These are phyloP conservation scores for Trichosporon sp. DNA, from an alignment of 1,284 basidiomycete genomes.

Conservation along the genomic window DNA sequence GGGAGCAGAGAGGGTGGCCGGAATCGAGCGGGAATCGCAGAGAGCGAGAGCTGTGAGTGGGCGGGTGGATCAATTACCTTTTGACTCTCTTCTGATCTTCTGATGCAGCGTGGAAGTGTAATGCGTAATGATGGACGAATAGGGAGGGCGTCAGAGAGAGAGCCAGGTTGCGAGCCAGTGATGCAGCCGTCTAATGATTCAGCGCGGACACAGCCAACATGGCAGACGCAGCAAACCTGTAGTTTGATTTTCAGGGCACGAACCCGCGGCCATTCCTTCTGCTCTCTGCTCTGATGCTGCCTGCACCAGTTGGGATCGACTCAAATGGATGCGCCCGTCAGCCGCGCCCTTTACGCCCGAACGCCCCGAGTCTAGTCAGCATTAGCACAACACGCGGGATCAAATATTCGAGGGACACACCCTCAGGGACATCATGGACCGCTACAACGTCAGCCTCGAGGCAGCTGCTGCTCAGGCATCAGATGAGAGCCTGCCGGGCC, in stretches of 20 bases:
- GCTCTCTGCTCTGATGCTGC: too few species aligned
- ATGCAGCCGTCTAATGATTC: not conserved
- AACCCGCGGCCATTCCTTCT: not conserved
- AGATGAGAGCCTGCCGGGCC: too few species aligned
- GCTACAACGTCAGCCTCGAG: too few species aligned
- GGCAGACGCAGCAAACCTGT: not conserved
- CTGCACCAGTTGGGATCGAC: not conserved
- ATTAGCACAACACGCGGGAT: slow-evolving; percentile 5
- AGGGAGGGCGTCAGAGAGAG: too few species aligned
- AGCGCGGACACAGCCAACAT: not conserved
- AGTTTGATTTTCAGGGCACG: not conserved
- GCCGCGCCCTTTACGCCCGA: not conserved
- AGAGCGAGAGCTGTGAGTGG: not conserved
- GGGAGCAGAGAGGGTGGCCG: not conserved
- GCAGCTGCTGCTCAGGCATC: too few species aligned
- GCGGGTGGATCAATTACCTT: too few species aligned
- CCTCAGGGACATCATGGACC: too few species aligned
- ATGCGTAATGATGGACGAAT: too few species aligned
- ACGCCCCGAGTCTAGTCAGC: not conserved
- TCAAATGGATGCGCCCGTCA: not conserved
- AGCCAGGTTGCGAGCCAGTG: not conserved
- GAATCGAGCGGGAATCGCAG: slow-evolving; percentile 4
- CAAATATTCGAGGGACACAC: not conserved
- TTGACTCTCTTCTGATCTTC: too few species aligned
- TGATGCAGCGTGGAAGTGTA: too few species aligned